Base-by-base conservation (phyloP, 495 filamentous ascomycete genomes). In the Penicillium steckii region DNA sequence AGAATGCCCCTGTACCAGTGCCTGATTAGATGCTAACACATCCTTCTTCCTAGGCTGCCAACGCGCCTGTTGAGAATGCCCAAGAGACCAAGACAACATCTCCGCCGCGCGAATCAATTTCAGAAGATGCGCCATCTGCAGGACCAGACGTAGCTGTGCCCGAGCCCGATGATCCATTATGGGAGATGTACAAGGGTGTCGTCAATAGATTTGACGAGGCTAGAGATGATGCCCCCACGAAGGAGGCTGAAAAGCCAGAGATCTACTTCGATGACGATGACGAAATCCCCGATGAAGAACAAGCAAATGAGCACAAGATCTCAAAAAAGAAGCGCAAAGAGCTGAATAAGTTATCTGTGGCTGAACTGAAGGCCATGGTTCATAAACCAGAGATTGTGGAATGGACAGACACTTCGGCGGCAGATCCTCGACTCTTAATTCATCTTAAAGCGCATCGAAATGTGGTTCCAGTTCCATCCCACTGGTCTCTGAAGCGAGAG, bases 361-460 rank as follows among this genome's bases (percentile, higher is more conserved):
- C 94, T 30, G 91, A 97, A 68, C 80, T 98, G 41, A 97, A 97
- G 70, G 89, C 92, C 21, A 73, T 96, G 48, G 94, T 96, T 40
- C 79, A 80, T 59, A 94, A 91, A 58, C 94, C 94, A 8, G 94
- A 98, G 67, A 85, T 92, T 0, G 94, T 98, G 2, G 94, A 97
- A 60, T 97, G 93, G 94, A 95, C 93, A 37, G 94, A 98, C 65
- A 88, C 89, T 17, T 94, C 89, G n/a, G 90, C 93, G 2, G 80
- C 86, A 33, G 94, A 97, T 66, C 94, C 94, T 19, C 84, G 87
- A 37, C 78, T 97, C 43, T 81, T 97, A 7, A 88, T 97, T 19
- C 89, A 94, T 56, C 89, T 98, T 73, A 98, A 97, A 68, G 86
- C 89, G 4, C 88, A 95, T 71, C 85, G 93, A 41, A 98, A 98